Evolutionary conservation across 345 rosid species (phyloP).

Genomic region (Limnanthes douglasii): DNA sequence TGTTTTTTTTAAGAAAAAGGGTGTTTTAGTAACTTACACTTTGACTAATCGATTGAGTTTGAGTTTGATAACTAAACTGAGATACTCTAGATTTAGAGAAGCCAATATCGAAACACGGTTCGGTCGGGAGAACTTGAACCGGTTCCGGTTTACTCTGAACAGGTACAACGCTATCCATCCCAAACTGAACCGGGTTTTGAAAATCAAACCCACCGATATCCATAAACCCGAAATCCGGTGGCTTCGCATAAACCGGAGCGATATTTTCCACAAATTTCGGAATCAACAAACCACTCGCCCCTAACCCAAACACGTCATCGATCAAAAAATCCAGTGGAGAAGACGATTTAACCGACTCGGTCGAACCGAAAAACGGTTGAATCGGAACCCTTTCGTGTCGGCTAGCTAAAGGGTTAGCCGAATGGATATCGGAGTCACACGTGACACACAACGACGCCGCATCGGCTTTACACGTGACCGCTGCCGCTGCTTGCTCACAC

Average conservation of each 20-base stretch:
- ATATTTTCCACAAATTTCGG: constrained; percentile 16
- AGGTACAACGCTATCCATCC: constrained; percentile 65
- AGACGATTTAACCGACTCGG: constrained; percentile 21
- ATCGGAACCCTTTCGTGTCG: constrained; percentile 84
- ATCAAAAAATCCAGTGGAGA: constrained; percentile 23
- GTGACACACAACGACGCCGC: constrained; percentile 77
- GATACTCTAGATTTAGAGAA: constrained; percentile 42
- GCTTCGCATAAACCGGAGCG: constrained; percentile 11
- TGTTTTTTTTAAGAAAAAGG: not conserved
- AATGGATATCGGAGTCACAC: constrained; percentile 87
- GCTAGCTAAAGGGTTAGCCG: constrained; percentile 76
- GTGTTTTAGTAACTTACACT: constrained; percentile 22
- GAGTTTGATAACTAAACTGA: constrained; percentile 25
- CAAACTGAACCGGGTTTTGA: constrained; percentile 28
- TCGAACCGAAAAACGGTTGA: constrained; percentile 44
- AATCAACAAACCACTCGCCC: constrained; percentile 19
- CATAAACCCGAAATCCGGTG: constrained; percentile 19
- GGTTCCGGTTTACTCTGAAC: constrained; percentile 34
- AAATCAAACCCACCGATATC: constrained; percentile 54
- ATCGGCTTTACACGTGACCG: constrained; percentile 92
- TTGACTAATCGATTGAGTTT: constrained; percentile 25
- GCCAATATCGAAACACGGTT: constrained; percentile 34
- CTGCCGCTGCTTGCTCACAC: constrained; percentile 93
- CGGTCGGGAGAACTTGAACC: constrained; percentile 20
- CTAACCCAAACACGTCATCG: constrained; percentile 19